Percentiles rank a stretch among this genome's conserved stretches.
Evolutionary conservation across 495 filamentous ascomycete species (phyloP).

Genomic region (Xylaria cubensis): DNA sequence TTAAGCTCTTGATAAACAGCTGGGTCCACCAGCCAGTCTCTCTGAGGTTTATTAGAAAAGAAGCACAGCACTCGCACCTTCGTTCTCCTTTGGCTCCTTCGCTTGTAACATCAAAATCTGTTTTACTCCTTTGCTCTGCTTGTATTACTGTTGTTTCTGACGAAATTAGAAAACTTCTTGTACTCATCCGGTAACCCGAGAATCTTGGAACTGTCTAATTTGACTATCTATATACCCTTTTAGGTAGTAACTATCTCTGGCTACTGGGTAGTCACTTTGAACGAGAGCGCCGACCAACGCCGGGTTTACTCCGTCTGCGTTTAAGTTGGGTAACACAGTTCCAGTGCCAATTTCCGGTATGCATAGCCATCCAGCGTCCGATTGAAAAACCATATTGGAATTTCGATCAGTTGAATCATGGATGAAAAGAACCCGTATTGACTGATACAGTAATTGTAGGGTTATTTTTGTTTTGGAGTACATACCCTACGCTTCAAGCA

Average conservation of each 20-base stretch:
- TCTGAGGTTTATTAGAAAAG: conserved; percentile 9
- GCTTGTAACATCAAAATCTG: neutral
- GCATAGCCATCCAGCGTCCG: no score
- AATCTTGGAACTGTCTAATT: neutral
- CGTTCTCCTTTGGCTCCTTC: neutral
- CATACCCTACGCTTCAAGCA: neutral
- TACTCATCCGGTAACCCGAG: conserved; percentile 12
- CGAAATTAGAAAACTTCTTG: neutral
- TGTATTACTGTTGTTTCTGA: neutral
- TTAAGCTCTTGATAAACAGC: conserved; percentile 2
- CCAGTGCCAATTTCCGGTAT: neutral
- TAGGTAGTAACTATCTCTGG: conserved; percentile 2
- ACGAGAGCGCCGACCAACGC: conserved; percentile 1
- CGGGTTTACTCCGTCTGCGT: conserved; percentile 4
- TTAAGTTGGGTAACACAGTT: conserved; percentile 4
- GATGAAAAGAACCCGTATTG: neutral
- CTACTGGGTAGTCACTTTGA: neutral
- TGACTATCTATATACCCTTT: neutral
- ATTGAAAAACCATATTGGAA: neutral
- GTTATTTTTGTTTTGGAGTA: neutral
- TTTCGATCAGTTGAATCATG: neutral
- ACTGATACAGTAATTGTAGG: conserved; percentile 18
- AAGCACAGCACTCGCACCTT: neutral
- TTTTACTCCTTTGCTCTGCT: neutral
- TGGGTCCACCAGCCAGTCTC: conserved; percentile 8